A percentile compares a stretch with the other conserved stretches of the same genome.
Evolutionary conservation across 441 rosid genomes (phyloP).

Genomic region (Arabidopsis hybrid): DNA sequence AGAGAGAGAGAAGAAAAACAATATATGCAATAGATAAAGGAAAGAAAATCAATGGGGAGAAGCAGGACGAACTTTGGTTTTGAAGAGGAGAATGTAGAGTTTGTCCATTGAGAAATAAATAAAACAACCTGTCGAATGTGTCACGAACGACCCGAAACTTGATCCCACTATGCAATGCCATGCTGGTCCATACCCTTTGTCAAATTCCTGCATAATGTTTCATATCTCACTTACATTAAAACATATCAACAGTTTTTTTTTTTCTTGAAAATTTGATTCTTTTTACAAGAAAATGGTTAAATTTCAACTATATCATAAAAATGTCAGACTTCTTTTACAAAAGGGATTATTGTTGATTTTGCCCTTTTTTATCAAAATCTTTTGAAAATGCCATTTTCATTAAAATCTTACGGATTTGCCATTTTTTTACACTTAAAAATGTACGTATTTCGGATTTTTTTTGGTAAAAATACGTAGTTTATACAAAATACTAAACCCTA

Average conservation of each 20-base stretch:
- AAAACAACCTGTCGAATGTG: conserved; percentile 73
- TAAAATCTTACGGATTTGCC: too few species aligned
- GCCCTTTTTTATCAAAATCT: too few species aligned
- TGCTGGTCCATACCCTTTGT: conserved; percentile 75
- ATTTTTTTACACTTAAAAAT: too few species aligned
- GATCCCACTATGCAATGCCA: conserved; percentile 86
- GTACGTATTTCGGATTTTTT: too few species aligned
- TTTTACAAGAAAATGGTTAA: conserved; percentile 10
- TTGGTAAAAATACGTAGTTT: too few species aligned
- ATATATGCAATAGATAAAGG: not conserved
- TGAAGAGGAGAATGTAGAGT: conserved; percentile 58
- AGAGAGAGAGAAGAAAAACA: not conserved
- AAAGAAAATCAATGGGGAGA: conserved; percentile 38
- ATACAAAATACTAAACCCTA: too few species aligned
- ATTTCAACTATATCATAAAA: not conserved
- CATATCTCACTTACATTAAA: conserved; percentile 15
- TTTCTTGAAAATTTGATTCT: not conserved
- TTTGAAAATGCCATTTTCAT: too few species aligned
- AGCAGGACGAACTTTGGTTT: conserved; percentile 58
- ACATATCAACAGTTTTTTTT: not conserved
- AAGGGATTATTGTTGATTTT: too few species aligned
- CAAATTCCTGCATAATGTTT: conserved; percentile 60
- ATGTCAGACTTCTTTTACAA: not conserved
- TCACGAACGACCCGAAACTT: conserved; percentile 73
- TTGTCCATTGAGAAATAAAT: conserved; percentile 73